A percentile compares a stretch with the other conserved stretches of the same genome.
Conservation (phyloP, 139 green algal genomes). For the Volvox africanus region DNA sequence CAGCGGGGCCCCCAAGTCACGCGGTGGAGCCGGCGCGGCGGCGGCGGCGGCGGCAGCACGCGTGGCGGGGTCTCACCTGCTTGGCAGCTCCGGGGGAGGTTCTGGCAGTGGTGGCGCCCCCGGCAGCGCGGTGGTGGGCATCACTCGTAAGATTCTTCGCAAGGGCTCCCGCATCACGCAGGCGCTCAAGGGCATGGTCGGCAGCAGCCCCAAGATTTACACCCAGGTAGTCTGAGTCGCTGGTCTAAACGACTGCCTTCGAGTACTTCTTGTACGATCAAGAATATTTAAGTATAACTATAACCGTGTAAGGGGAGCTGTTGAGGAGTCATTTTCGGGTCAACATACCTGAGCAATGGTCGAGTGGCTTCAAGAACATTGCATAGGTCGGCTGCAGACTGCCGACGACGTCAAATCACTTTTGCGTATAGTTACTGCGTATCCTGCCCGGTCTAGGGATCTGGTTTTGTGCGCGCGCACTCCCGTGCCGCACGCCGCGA, state of each 20-base stretch:
- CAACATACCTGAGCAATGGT: too few species aligned
- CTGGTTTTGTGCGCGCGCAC: background rate
- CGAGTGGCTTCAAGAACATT: too few species aligned
- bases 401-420: too few species aligned
- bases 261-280: too few species aligned
- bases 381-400: too few species aligned
- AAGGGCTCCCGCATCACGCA: slow-evolving; percentile 55
- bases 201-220: slow-evolving; percentile 76
- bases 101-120: background rate
- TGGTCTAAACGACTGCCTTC: too few species aligned
- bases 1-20: background rate
- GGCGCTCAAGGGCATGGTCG: slow-evolving; percentile 68
- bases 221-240: slow-evolving; percentile 57
- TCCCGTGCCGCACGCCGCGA: background rate
- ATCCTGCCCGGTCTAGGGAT: background rate
- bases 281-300: too few species aligned
- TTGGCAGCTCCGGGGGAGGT: background rate
- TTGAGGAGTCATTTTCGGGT: too few species aligned
- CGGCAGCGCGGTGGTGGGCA: background rate
- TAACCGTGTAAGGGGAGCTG: too few species aligned
- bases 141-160: slow-evolving; percentile 68
- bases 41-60: slow-evolving; percentile 4
- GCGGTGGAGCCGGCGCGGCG: slow-evolving; percentile 21
- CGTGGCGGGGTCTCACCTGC: slow-evolving; percentile 18
- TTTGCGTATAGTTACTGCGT: too few species aligned